Base-by-base conservation (phyloP, 305 asterid genomes). In the Galium porrigens region DNA sequence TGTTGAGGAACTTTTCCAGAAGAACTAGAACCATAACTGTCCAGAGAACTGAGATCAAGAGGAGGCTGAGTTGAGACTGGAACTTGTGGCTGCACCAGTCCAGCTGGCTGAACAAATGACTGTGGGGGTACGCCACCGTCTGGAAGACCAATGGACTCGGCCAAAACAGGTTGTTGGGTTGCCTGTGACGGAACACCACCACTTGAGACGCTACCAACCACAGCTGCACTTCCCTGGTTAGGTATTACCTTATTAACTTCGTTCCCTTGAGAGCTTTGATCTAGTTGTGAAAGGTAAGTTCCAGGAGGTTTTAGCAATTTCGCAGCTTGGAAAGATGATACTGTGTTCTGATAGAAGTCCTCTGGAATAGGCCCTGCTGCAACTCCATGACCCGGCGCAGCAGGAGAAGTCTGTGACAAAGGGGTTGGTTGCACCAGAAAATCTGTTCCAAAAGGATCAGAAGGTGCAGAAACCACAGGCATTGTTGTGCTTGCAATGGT, bases 1-100 rank as follows among this genome's bases (percentile, higher is more conserved):
- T 74, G 88, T 42, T 83, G 83, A 70, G 80, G 73, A 66, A 79
- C 67, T 73, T 74, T 80, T 66, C 83, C 84, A 63, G 94, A 71
- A 12, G 74, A 62, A 65, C 58, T 77, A 44, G 94, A 78, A 61
- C 70, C 83, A 83, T 89, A 78, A 63, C 71, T 82, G 82, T 89
- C 99, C 73, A 94, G 95, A 69, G 96, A 80, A 76, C 99, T 89
- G 79, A 94, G 97, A 78, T 94, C 99, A 70, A 94, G 85, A 71
- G 95, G 92, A 70, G 95, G 92, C 81, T 84, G 97, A 65, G 73
- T 74, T 59, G 89, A 75, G 59, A 69, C 73, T 60, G 94, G 82
- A 72, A 46, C 64, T 52, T 77, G 84, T 65, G 82, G 71, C 69
- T 79, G 90, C 68, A 82, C 72, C 48, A 74, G 76, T 71, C 75